Conservation (phyloP, 2,329 filamentous ascomycete genomes). For the Nemania abortiva region DNA sequence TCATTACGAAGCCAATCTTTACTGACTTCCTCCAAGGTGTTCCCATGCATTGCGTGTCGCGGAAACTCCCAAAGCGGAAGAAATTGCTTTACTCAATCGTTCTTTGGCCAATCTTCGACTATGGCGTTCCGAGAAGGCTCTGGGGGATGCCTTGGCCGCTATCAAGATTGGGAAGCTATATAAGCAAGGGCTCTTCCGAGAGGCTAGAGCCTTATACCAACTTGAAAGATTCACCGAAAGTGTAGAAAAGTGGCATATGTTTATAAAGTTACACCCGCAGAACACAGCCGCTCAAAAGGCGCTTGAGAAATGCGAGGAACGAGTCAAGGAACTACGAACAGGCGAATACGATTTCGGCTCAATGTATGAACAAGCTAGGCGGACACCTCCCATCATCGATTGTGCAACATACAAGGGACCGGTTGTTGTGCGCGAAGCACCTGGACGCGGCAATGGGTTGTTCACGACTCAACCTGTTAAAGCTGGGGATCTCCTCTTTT, state of each 20-base stretch:
- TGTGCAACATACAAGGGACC: conserved; percentile 60
- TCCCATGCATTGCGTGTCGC: conserved; percentile 52
- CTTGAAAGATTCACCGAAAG: conserved; percentile 56
- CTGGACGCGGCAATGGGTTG: conserved; percentile 60
- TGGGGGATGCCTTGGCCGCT: conserved; percentile 48
- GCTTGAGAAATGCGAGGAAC: conserved; percentile 47
- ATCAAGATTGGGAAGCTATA: conserved; percentile 38
- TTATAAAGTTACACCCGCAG: conserved; percentile 52
- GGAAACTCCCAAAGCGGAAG: conserved; percentile 52
- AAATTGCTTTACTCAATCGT: conserved; percentile 54
- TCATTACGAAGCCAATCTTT: not conserved
- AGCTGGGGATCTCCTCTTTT: conserved; percentile 65
- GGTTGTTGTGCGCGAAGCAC: conserved; percentile 56
- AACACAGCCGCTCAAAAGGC: conserved; percentile 51
- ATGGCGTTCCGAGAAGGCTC: conserved; percentile 47
- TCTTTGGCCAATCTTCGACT: conserved; percentile 52
- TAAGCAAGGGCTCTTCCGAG: conserved; percentile 60
- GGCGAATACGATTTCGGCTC: conserved; percentile 56
- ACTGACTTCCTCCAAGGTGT: conserved; percentile 50
- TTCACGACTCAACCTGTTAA: conserved; percentile 62
- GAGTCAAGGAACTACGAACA: conserved; percentile 55
- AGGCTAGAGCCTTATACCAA: conserved; percentile 59
- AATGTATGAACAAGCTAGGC: conserved; percentile 55
- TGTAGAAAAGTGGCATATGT: conserved; percentile 51
- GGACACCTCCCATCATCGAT: conserved; percentile 58